phyloP scores from a whole-genome alignment of 2,329 filamentous ascomycete species.

The Epichloe sylvatica region DNA sequence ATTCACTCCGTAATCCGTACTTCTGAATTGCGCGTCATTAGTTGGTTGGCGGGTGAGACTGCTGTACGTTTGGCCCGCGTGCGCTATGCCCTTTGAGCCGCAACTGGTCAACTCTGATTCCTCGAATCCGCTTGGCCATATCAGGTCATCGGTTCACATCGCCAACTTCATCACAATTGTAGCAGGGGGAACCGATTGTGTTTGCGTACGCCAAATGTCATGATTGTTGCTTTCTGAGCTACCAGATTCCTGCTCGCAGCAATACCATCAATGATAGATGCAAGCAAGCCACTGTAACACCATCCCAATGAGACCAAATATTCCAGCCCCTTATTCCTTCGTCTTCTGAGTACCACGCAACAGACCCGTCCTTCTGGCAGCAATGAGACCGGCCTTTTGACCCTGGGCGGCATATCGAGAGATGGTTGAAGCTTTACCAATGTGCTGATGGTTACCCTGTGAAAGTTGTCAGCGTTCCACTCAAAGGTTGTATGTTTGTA shows the following conservation, averaged over 20 bases:
- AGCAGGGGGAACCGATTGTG: slow-evolving; percentile 47
- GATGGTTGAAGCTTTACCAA: slow-evolving; percentile 99
- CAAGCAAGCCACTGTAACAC: slow-evolving; percentile 50
- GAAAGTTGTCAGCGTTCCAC: slow-evolving; percentile 27
- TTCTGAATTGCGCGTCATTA: too few relatives aligned
- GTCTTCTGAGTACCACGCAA: slow-evolving; percentile 99
- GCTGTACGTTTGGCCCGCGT: too few relatives aligned
- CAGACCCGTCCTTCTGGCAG: slow-evolving; percentile 98
- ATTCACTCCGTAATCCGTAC: too few relatives aligned
- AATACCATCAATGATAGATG: slow-evolving; percentile 40
- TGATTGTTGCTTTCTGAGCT: slow-evolving; percentile 35
- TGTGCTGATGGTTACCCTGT: slow-evolving; percentile 99
- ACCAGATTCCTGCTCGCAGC: slow-evolving; percentile 32
- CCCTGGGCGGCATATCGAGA: slow-evolving; percentile 92
- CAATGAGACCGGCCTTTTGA: slow-evolving; percentile 99
- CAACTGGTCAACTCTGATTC: background rate
- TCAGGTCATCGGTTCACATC: slow-evolving; percentile 7
- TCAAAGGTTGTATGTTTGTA: background rate
- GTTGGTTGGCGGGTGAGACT: too few relatives aligned
- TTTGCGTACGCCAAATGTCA: slow-evolving; percentile 36
- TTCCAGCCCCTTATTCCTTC: slow-evolving; percentile 65
- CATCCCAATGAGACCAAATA: slow-evolving; percentile 47
- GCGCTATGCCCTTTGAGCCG: background rate
- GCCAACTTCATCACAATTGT: slow-evolving; percentile 2
- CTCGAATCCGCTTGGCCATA: background rate